phyloP scores from a whole-genome alignment of 306 rosid species.

The Medicago arabica region DNA sequence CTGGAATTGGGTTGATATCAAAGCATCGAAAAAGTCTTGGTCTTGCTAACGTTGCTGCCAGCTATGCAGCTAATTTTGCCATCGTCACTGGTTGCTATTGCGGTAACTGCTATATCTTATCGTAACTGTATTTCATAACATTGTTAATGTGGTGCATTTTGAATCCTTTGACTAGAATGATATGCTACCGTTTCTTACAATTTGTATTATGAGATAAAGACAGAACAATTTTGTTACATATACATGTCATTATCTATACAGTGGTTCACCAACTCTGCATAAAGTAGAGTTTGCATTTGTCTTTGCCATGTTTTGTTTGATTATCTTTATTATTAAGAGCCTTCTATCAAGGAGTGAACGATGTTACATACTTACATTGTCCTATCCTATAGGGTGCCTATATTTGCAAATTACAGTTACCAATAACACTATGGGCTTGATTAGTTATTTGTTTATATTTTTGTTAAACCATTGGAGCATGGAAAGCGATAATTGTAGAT shows the following conservation, averaged over 20 bases:
- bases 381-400: neutral
- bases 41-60: conserved; percentile 62
- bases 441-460: neutral
- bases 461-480: neutral
- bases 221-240: neutral
- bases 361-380: neutral
- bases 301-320: neutral
- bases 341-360: neutral
- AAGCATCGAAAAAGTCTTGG: conserved; percentile 79
- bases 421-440: neutral
- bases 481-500: neutral
- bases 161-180: neutral
- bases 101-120: conserved; percentile 56
- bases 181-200: neutral
- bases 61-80: conserved; percentile 78
- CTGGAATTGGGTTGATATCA: conserved; percentile 79
- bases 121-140: neutral
- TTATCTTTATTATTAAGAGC: neutral
- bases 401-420: neutral
- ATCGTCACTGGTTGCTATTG: conserved; percentile 83
- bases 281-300: neutral
- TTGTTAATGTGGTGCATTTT: conserved; percentile 13
- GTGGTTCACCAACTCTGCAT: neutral
- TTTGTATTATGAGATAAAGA: neutral
- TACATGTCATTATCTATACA: neutral